Conservation (phyloP, 2,329 filamentous ascomycete species). For the Botrytis paeoniae region DNA sequence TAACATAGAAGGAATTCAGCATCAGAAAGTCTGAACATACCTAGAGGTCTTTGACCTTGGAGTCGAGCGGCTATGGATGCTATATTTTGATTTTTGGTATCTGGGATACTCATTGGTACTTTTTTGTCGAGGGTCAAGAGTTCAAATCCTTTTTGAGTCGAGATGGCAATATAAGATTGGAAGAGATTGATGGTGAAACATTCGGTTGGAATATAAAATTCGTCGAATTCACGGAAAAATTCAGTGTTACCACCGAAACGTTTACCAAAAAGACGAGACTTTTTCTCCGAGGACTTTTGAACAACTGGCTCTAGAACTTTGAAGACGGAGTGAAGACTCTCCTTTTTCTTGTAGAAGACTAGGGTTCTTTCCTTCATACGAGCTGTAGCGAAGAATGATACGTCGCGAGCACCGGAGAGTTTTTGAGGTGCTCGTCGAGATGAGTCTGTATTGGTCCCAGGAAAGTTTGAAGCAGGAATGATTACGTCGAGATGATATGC, state of each 20-base stretch:
- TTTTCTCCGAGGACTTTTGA: conserved; percentile 86
- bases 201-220: conserved; percentile 96
- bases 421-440: conserved; percentile 85
- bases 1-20: conserved; percentile 92
- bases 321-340: conserved; percentile 89
- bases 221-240: conserved; percentile 96
- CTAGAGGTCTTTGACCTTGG: conserved; percentile 77
- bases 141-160: conserved; percentile 89
- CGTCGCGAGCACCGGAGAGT: conserved; percentile 80
- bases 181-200: conserved; percentile 95
- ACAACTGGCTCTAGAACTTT: conserved; percentile 95
- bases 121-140: conserved; percentile 97
- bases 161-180: conserved; percentile 88
- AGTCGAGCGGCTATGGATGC: conserved; percentile 81
- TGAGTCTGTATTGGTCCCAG: conserved; percentile 65
- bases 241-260: conserved; percentile 73
- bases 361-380: conserved; percentile 95
- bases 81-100: conserved; percentile 78
- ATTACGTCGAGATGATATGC: conserved; percentile 92
- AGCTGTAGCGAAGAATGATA: conserved; percentile 93
- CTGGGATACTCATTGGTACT: conserved; percentile 88
- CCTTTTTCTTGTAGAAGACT: conserved; percentile 95
- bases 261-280: conserved; percentile 60
- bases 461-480: conserved; percentile 59
- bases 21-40: conserved; percentile 94